Percentiles rank a stretch among this genome's conserved stretches.
phyloP scores from a whole-genome alignment of 768 basidiomycete species.

The Lanmaoa pseudosensibilis region DNA sequence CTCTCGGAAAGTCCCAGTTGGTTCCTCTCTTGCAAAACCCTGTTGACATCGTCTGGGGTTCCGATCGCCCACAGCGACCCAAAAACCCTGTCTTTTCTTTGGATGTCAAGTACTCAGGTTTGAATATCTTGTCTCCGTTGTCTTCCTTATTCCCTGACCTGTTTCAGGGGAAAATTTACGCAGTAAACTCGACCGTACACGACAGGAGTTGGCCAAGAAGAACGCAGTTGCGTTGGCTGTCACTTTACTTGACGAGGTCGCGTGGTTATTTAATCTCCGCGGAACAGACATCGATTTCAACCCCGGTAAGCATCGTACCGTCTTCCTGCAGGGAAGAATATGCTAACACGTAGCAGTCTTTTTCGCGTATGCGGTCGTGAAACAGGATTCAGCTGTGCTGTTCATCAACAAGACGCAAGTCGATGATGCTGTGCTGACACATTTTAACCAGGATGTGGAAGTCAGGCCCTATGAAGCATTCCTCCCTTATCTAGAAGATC shows the following conservation, averaged over 20 bases:
- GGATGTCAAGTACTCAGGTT: constrained; percentile 73
- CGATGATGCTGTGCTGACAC: constrained; percentile 38
- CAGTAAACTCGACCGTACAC: constrained; percentile 66
- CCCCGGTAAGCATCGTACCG: constrained; percentile 42
- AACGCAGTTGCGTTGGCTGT: constrained; percentile 66
- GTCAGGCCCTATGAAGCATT: constrained; percentile 70
- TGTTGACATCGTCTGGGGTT: constrained; percentile 76
- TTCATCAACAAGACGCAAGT: constrained; percentile 64
- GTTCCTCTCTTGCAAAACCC: constrained; percentile 70
- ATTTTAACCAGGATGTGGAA: constrained; percentile 61
- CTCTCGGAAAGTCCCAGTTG: constrained; percentile 61
- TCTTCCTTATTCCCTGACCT: background rate
- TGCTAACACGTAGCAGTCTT: constrained; percentile 55
- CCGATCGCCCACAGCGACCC: constrained; percentile 67
- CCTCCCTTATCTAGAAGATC: constrained; percentile 58
- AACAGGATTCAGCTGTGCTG: constrained; percentile 52
- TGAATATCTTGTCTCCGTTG: background rate
- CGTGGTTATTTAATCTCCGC: constrained; percentile 92
- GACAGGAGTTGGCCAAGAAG: constrained; percentile 64
- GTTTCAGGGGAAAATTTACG: constrained; percentile 53
- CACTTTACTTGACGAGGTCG: constrained; percentile 90
- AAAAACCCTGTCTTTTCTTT: constrained; percentile 66
- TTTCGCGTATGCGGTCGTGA: constrained; percentile 87
- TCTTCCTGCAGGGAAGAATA: background rate
- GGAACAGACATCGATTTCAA: constrained; percentile 93